Evolutionary conservation across 1,139 yeast genomes (phyloP).

Genomic region (Yamadazyma triangularis): DNA sequence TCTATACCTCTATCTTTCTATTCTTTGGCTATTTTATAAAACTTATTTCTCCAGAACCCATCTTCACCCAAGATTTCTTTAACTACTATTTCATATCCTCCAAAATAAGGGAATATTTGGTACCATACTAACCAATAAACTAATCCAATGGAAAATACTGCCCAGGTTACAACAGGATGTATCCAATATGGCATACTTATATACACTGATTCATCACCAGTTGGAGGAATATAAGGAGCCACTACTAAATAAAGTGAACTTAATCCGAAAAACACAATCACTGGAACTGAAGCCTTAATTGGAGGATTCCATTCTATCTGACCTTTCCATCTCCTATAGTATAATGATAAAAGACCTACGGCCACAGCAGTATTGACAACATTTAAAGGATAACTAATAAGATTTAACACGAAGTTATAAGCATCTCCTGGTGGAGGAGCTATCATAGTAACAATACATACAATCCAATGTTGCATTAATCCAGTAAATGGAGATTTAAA

Average conservation of each 20-base stretch:
- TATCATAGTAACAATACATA: conserved; percentile 42
- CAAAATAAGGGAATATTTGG: conserved; percentile 50
- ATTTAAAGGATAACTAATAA: conserved; percentile 48
- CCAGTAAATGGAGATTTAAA: conserved; percentile 50
- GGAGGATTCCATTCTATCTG: conserved; percentile 69
- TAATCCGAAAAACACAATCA: conserved; percentile 59
- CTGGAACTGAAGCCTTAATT: conserved; percentile 61
- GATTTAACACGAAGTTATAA: conserved; percentile 43
- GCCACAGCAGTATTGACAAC: conserved; percentile 47
- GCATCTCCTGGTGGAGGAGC: conserved; percentile 53
- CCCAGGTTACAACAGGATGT: conserved; percentile 83
- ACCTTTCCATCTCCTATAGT: conserved; percentile 49
- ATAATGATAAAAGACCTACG: conserved; percentile 36
- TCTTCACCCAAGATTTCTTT: conserved; percentile 61
- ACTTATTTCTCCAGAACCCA: conserved; percentile 72
- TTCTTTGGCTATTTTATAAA: conserved; percentile 38
- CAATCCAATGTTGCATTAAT: conserved; percentile 55
- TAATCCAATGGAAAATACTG: conserved; percentile 67
- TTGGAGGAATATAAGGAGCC: conserved; percentile 82
- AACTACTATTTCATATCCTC: conserved; percentile 55
- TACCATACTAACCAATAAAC: conserved; percentile 71
- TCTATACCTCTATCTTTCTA: conserved; percentile 14
- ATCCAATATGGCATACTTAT: conserved; percentile 67
- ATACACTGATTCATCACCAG: conserved; percentile 62
- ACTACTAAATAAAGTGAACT: conserved; percentile 67